Base-by-base conservation (phyloP, 495 filamentous ascomycete genomes). In the Xylaria curta region DNA sequence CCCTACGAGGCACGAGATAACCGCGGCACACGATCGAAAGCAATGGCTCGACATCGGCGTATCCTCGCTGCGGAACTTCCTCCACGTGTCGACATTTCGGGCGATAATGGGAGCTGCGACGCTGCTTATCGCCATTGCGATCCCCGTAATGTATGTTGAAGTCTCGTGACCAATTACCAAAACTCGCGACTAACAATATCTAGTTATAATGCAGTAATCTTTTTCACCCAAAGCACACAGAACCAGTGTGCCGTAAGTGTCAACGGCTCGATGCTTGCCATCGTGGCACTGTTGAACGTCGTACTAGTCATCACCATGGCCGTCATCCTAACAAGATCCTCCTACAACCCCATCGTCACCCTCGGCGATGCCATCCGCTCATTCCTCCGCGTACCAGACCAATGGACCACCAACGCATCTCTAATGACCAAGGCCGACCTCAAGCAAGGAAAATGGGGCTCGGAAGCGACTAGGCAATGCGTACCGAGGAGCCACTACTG, bases 41-140 rank as follows among this genome's bases (percentile, higher is more conserved):
- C 77, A 61, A n/a, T 88, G 86, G 86, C 73, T 89, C 68, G 84
- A 89, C 76, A 87, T 88, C 51, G 87, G 87, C 13, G 75, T 87
- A 40, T 85, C 83, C 24, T 87, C 85, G 26, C 60, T 87, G 28
- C 79, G 84, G 15, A 88, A 89, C 74, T 76, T 88, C 1, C 44
- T 61, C 15, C 71, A 78, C 38, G 81, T 89, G 62, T 79, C 79
- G 19, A 74, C 71, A 54, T 75, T 75, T 19, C 70, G 85, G 70
- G 78, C 78, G 28, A 36, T 78, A 4, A 54, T 87, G 64, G 84
- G 81, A 53, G 66, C 77, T 6, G 73, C 82, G 21, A 70, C 87
- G 6, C 67, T 86, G 46, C 31, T 78, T 1, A 65, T 75, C 51
- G 83, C 84, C 36, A 72, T 82, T 12, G 67, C 75, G 8, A 82